A percentile compares a stretch with the other conserved stretches of the same genome.
Evolutionary conservation across 2,329 filamentous ascomycete species (phyloP).

Genomic region (Sporothrix phasma): DNA sequence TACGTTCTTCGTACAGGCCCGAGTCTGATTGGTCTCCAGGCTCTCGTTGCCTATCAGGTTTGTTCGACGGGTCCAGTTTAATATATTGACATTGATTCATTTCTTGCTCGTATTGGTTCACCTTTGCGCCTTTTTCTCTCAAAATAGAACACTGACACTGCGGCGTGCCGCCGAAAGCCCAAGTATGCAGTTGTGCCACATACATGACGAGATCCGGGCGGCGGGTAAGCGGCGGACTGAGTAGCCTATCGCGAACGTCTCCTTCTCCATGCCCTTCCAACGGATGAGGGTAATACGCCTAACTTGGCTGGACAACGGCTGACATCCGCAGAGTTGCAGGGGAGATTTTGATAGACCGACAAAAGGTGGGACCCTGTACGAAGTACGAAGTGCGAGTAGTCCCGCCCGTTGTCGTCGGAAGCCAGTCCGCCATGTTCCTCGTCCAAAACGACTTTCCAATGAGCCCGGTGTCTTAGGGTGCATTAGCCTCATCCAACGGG

Average conservation of each 20-base stretch:
- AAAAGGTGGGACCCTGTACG: no score
- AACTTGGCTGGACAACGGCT: no score
- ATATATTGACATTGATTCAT: background rate
- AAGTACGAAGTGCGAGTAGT: background rate
- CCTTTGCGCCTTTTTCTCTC: background rate
- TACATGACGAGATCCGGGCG: background rate
- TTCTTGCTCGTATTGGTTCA: background rate
- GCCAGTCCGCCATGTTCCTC: background rate
- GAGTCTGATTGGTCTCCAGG: background rate
- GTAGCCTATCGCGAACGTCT: background rate
- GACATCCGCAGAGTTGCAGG: background rate
- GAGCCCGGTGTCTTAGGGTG: background rate
- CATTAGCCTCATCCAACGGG: background rate
- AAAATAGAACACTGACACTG: background rate
- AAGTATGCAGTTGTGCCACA: conserved; percentile 1
- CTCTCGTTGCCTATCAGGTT: background rate
- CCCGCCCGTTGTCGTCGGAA: background rate
- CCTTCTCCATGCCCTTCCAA: background rate
- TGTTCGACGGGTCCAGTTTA: background rate
- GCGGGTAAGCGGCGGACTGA: no score
- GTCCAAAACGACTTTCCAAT: background rate
- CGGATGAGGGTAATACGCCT: background rate
- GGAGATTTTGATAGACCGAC: background rate
- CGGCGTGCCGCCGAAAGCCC: background rate
- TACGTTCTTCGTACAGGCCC: background rate